Base-by-base conservation (phyloP, 129 eudicot species). In the Oenanthe sinensis region DNA sequence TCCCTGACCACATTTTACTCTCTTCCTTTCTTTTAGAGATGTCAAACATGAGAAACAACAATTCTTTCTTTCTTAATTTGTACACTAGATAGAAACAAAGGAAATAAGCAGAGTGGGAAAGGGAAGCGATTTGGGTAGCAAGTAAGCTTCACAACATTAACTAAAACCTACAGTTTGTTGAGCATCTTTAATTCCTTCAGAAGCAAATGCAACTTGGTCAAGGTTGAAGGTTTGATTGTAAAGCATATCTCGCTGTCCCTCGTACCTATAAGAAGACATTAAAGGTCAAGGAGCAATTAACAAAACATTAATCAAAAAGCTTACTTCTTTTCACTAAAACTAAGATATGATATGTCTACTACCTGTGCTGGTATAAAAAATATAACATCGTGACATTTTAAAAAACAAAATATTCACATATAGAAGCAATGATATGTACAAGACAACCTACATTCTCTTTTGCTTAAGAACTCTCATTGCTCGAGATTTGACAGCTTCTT, bases 181-280 rank as follows among this genome's bases (percentile, higher is more conserved):
- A 82, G 98, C 98, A 87, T 93, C 97, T 86, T 91, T 93, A 46
- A 93, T 87, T 72, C 95, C 98, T 87, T 95, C 98, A 30, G 97
- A 85, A 80, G 98, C 98, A 85, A 93, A 93, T 82, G 98, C 84
- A 79, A 89, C 97, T 88, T 93, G 98, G 81, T 93, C 98, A 46
- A 93, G 89, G 79, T 95, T 93, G 78, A 89, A 93, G 5, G 98
- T 93, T 84, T 93, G 98, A 79, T 91, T 93, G 86, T 91, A 93
- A 42, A 93, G 92, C 98, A 93, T 93, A 78, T 93, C 98, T 26
- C 98, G 97, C 63, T 93, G 98, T 72, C 97, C 97, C 84, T 93
- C 98, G 75, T 91, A 91, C 98, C 98, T 93, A 82, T 26, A 79
- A 78, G 84, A 20, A 82, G 47, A 39, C 65, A 48, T 0, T 52